Base-by-base conservation (phyloP, 2,329 filamentous ascomycete genomes). In the Bipolaris zeicola region DNA sequence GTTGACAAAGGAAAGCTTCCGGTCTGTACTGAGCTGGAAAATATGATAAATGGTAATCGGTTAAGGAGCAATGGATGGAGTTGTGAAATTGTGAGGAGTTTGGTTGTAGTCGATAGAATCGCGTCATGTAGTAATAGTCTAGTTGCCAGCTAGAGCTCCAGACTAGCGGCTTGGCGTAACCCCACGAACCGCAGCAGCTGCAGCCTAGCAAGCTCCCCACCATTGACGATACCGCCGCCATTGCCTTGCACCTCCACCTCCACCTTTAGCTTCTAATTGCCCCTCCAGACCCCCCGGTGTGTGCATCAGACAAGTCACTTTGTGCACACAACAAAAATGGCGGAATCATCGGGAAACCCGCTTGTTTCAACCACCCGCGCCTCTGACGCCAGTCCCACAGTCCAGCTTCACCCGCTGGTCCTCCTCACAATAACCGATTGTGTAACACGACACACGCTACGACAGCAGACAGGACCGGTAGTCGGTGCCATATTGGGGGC, bases 351-450 rank as follows among this genome's bases (percentile, higher is more conserved):
- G 28, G 52, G 58, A 10, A 81, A 81, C 53, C 76, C 78, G 22
- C 77, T 82, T 22, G 63, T 82, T 44, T 78, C 79, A 14, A 77
- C 68, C 41, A 71, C 72, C 44, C 77, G 76, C 58, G 74, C 72
- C 70, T 86, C 86, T 39, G 91, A 95, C 76, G 89, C 88, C 18
- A 86, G 87, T 48, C 86, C 96, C 42, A 89, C 92, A 63, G 87
- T 92, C 53, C 87, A 92, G 67, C 86, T 99, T 16, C 95, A 99
- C 71, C 95, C 95, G 24, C 88, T 99, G 46, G 93, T 96, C 50
- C 89, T 98, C 64, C 90, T 99, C 78, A 96, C 90, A 63, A 95
- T 99, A 69, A 96, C 94, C 66, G 95, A 99, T 77, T 96, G 96
- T 76, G 92, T 98, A 75, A 96, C 94, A 56, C 87, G 95, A 58